Percentiles rank a stretch among this genome's conserved stretches.
These are phyloP conservation scores for Curvularia sp. DNA, from an alignment of 2,329 filamentous ascomycete genomes.

Conservation along the genomic window DNA sequence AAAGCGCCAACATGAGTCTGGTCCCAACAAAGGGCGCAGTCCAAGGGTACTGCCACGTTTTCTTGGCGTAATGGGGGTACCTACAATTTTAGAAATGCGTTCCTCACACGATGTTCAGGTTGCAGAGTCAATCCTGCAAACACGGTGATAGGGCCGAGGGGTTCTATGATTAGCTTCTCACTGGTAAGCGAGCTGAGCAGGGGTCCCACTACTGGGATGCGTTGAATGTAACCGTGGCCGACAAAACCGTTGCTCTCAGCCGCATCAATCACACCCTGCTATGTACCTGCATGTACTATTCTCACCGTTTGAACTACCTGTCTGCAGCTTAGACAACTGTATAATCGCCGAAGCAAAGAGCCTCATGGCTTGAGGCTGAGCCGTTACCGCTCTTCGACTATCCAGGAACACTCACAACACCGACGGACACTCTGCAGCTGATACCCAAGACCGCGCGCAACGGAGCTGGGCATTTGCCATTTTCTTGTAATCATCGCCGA, in stretches of 20 bases:
- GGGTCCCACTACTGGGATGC: conserved; percentile 10
- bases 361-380: conserved; percentile 19
- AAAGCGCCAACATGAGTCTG: conserved; percentile 1
- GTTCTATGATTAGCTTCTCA: conserved; percentile 17
- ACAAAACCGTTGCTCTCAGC: conserved; percentile 18
- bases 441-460: conserved; percentile 1
- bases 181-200: conserved; percentile 20
- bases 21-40: conserved; percentile 11
- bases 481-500: conserved; percentile 15
- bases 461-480: conserved; percentile 10
- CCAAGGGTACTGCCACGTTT: not conserved
- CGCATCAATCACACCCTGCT: conserved; percentile 20
- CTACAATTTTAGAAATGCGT: conserved; percentile 7
- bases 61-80: conserved; percentile 4
- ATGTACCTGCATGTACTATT: conserved; percentile 11
- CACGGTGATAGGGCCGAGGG: conserved; percentile 17
- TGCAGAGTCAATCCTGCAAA: conserved; percentile 4
- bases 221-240: conserved; percentile 18
- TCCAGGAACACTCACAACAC: conserved; percentile 2
- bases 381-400: conserved; percentile 12
- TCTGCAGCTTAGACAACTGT: not conserved
- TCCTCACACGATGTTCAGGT: not conserved
- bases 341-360: conserved; percentile 18
- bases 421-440: conserved; percentile 10
- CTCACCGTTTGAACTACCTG: conserved; percentile 3